A percentile compares a stretch with the other conserved stretches of the same genome.
Conservation (phyloP, 352 stramenopile genomes). For the Phytophthora gonapodyides region DNA sequence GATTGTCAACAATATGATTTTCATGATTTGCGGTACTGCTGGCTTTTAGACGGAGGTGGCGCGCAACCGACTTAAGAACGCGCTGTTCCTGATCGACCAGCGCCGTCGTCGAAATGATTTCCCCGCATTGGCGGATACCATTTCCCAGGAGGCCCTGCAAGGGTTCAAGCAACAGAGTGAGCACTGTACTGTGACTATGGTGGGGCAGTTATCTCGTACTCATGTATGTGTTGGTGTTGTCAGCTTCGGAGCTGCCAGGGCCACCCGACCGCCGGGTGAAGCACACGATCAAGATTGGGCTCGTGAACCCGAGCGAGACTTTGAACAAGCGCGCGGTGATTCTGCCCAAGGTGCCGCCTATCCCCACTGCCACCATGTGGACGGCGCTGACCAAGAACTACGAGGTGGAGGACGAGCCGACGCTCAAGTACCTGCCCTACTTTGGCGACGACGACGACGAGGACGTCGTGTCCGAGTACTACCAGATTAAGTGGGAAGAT, state of each 20-base stretch:
- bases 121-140: constrained; percentile 26
- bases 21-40: not conserved
- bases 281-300: constrained; percentile 29
- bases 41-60: constrained; percentile 53
- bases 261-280: constrained; percentile 27
- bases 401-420: constrained; percentile 84
- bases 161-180: constrained; percentile 56
- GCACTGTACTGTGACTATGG: constrained; percentile 9
- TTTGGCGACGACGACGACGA: constrained; percentile 86
- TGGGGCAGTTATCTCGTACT: not conserved
- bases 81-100: constrained; percentile 36
- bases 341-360: constrained; percentile 53
- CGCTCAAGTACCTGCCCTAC: constrained; percentile 72
- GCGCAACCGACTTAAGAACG: constrained; percentile 57
- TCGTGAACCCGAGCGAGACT: constrained; percentile 35
- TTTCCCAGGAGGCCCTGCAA: constrained; percentile 46
- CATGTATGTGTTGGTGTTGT: not conserved
- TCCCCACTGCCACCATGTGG: constrained; percentile 75
- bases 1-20: not conserved
- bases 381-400: constrained; percentile 85
- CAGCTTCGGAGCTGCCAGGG: constrained; percentile 53
- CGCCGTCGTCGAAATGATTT: constrained; percentile 33
- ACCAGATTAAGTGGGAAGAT: constrained; percentile 74
- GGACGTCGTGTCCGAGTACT: constrained; percentile 83
- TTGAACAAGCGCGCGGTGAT: constrained; percentile 44